Evolutionary conservation across 1,284 basidiomycete species (phyloP).

Genomic region (Anthracocystis walkeri): DNA sequence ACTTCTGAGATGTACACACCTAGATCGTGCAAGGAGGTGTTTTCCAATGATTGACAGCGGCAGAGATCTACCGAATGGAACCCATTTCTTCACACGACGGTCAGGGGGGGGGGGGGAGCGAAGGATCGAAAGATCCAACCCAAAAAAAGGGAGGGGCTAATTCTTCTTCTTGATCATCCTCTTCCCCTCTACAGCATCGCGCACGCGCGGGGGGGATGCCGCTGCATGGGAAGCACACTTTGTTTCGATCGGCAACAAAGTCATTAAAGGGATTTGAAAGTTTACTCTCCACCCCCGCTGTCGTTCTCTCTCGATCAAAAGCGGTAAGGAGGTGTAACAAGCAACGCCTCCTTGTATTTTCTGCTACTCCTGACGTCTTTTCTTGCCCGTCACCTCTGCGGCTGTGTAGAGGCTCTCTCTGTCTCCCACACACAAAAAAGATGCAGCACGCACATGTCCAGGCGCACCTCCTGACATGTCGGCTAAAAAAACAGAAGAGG

Average conservation of each 20-base stretch:
- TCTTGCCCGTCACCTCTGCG: not conserved
- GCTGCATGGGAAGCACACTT: too few species aligned
- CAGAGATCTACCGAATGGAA: too few species aligned
- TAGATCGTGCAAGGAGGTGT: constrained; percentile 12
- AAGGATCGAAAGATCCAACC: not conserved
- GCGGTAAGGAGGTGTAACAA: too few species aligned
- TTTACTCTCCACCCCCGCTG: too few species aligned
- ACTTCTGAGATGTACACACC: too few species aligned
- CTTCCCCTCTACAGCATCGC: too few species aligned
- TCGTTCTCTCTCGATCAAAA: too few species aligned
- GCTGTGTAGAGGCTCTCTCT: too few species aligned
- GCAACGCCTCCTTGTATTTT: too few species aligned
- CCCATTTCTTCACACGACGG: constrained; percentile 26
- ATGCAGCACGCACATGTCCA: not conserved
- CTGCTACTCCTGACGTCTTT: not conserved
- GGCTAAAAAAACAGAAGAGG: not conserved
- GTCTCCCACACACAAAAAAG: not conserved
- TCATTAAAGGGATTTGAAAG: too few species aligned
- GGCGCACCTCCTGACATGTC: constrained; percentile 8
- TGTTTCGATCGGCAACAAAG: too few species aligned
- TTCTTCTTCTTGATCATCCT: not conserved
- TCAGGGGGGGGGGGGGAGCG: constrained; percentile 7
- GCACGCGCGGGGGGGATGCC: too few species aligned
- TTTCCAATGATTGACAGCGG: not conserved
- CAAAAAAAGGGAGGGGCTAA: not conserved